Evolutionary conservation across 2,329 filamentous ascomycete genomes (phyloP), one percentile per base, ranked within the genome.

Genomic region (Tolypocladium ovalisporum): DNA sequence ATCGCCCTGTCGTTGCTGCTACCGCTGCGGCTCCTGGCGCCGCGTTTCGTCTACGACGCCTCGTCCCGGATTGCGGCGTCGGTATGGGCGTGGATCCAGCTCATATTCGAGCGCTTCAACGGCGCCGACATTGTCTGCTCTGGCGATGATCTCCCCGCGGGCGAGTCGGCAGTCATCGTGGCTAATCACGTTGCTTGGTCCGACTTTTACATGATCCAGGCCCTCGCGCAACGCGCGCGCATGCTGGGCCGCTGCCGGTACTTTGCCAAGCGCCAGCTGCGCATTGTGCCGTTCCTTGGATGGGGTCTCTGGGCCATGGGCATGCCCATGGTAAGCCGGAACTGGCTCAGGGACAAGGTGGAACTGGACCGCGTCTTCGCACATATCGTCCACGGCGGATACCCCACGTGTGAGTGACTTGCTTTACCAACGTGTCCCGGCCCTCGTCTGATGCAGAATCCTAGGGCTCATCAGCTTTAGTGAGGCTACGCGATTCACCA

Each of bases 271-370:
- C 75, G 77, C 58, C 76, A 84, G 66, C 73, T 86, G 58, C 76
- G 76, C 59, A 75, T 76, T 70, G 79, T 86, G 15, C 83, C 82
- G 5, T 80, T 86, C 59, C 72, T 85, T 9, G 82, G 83, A 22
- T 85, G 82, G 83, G 83, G 81, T 2, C 72, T 86, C 37, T 84
- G 81, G 82, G 82, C 79, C 4, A 83, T 85, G 75, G 81, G 82
- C 2, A 84, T 86, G 80, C 83, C 82, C 8, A 74, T 86, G 69
- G 81, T 85, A 27, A 83, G 76, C 63, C 72, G 83, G 55, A 79
- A 80, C 56, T 86, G 83, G 82, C 75, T 77, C 62, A 73, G 73
- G 58, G 82, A 86, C 66, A 74, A 76, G 64, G 68, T 66, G 19
- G 82, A 85, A 68, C 73, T 86, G 62, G 75, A 81, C 54, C 73